These are phyloP conservation scores for Phytopythium mirpurense DNA, from an alignment of 352 stramenopile genomes.

Conservation along the genomic window DNA sequence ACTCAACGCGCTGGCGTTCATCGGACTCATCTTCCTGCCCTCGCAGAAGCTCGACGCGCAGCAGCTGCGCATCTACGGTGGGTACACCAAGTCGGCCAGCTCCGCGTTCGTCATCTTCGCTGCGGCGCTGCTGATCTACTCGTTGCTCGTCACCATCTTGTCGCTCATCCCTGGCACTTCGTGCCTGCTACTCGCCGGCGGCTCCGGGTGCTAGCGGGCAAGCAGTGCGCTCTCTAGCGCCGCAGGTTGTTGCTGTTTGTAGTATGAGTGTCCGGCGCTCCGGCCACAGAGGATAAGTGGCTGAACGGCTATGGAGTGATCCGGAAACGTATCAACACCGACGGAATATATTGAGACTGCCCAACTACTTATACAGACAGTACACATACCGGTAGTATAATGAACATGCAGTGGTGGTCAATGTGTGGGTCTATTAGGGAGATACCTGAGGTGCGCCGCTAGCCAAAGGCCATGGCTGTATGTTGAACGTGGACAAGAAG, in stretches of 20 bases:
- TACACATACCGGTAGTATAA: too few species aligned
- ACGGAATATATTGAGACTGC: too few species aligned
- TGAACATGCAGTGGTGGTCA: too few species aligned
- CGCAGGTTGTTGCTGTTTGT: neutral
- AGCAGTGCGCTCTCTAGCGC: too few species aligned
- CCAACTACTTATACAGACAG: too few species aligned
- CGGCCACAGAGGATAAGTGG: neutral
- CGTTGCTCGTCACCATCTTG: conserved; percentile 31
- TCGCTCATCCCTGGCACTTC: conserved; percentile 26
- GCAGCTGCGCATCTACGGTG: conserved; percentile 54
- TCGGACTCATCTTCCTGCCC: conserved; percentile 35
- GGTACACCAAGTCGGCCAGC: conserved; percentile 51
- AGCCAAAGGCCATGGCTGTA: too few species aligned
- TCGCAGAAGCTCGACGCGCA: conserved; percentile 57
- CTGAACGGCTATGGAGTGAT: neutral
- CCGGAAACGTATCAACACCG: neutral
- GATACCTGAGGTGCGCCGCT: too few species aligned
- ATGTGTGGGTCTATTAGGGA: too few species aligned
- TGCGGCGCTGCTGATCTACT: conserved; percentile 42
- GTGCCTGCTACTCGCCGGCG: conserved; percentile 31
- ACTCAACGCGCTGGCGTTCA: conserved; percentile 30
- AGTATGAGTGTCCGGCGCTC: neutral
- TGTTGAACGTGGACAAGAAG: too few species aligned
- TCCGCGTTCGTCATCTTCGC: conserved; percentile 29
- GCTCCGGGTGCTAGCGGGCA: conserved; percentile 23